Base-by-base conservation (phyloP, 2,329 filamentous ascomycete species). In the Teratosphaeria epicoccoides region DNA sequence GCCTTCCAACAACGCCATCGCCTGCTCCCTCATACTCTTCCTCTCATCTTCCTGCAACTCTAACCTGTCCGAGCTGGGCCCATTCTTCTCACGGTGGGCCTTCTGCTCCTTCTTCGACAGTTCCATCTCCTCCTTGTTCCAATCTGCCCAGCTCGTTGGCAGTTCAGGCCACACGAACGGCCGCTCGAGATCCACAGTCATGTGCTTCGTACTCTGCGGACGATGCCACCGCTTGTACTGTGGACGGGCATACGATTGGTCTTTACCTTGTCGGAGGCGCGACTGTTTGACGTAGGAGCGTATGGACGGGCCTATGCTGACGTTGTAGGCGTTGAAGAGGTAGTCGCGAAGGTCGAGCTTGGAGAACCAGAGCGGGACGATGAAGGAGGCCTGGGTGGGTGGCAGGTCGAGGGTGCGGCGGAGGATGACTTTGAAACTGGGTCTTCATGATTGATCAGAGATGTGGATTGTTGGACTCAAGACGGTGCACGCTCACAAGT, bases 301-400 rank as follows among this genome's bases (percentile, higher is more conserved):
- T 56, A 97, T 82, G 59, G 76, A 76, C 49, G 81, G 73, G 12
- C 53, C 47, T 50, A 84, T 81, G 57, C 83, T 78, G 55, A 97
- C 83, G 55, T 79, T 77, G 76, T 98, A 98, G 43, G 80, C 80
- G 69, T 95, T 83, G 74, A 81, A 87, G 56, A 98, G 84, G 75
- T 97, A 98, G 74, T 96, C 90, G 70, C 89, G 87, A 43, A 98
- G 74, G 69, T 98, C 93, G 70, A 97, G 84, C 74, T 98, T 98
- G 77, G 88, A 95, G 77, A 96, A 89, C 62, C 81, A 83, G 61
- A 97, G 79, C 10, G 93, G 93, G 26, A 96, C 91, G 64, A 84
- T 78, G 80, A 98, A 98, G 63, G 83, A 85, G 57, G 91, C 93
- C 68, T 87, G 88, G 68, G 83, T 85, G 20, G 90, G 82, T 6